A percentile compares a stretch with the other conserved stretches of the same genome.
phyloP scores from a whole-genome alignment of 2,329 filamentous ascomycete genomes.

The Cladobotryum protrusum region DNA sequence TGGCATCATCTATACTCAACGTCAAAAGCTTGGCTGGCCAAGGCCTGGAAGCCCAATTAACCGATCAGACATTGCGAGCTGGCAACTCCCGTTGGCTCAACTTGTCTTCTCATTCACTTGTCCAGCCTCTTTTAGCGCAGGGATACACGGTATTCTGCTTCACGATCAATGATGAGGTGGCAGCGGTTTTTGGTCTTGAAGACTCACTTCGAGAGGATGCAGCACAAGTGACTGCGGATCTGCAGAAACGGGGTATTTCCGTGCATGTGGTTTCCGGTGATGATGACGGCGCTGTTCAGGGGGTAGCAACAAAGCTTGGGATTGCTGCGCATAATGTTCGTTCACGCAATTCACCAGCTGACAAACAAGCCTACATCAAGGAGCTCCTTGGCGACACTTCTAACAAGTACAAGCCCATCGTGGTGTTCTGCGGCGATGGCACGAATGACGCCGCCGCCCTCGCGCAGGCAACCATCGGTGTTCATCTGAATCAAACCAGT shows the following conservation, averaged over 20 bases:
- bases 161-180: conserved; percentile 28
- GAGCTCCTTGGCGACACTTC: conserved; percentile 22
- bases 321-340: conserved; percentile 34
- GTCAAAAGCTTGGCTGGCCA: conserved; percentile 37
- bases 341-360: conserved; percentile 37
- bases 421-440: conserved; percentile 71
- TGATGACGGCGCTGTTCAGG: conserved; percentile 42
- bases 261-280: conserved; percentile 50
- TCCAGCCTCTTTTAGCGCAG: conserved; percentile 28
- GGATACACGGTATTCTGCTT: conserved; percentile 45
- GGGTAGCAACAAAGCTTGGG: conserved; percentile 32
- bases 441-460: conserved; percentile 73
- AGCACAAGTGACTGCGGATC: conserved; percentile 22
- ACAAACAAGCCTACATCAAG: conserved; percentile 42
- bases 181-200: conserved; percentile 40
- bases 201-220: conserved; percentile 42
- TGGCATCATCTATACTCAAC: conserved; percentile 19
- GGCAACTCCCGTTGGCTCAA: conserved; percentile 47
- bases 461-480: conserved; percentile 62
- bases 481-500: conserved; percentile 57
- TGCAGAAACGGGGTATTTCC: conserved; percentile 33
- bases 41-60: conserved; percentile 35
- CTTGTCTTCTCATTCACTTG: conserved; percentile 23
- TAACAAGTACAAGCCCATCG: conserved; percentile 27
- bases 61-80: conserved; percentile 32